Evolutionary conservation across 78 protist species (phyloP), one percentile per base, ranked within the genome.

Genomic region (Dictyostelium discoideum): DNA sequence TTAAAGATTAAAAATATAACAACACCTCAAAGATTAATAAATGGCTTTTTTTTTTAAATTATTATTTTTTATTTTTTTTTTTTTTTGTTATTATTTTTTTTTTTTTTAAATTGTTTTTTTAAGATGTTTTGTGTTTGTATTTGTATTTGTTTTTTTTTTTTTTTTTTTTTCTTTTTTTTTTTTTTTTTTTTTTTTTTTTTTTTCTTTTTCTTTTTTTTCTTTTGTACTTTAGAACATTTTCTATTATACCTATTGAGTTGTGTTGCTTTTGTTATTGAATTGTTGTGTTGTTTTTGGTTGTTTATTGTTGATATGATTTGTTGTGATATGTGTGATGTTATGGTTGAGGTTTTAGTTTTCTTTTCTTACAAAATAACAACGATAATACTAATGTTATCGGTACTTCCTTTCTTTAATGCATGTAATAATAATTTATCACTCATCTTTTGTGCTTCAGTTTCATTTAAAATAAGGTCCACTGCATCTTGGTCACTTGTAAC

Each of bases 351-450:
- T 32, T 9, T 16, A 8, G 22, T 77, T 29, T 29, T 26, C 48
- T 77, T 79, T 79, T 79, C 54, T 79, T 79, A 79, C 84, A 79
- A 79, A 79, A 85, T 90, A 63, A 94, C 89, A 48, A 86, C 93
- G 79, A 96, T 94, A 69, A 96, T 92, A 78, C 96, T 94, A 79
- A 96, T 89, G 69, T 96, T 96, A 26, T 96, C 98, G 60, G 98
- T 93, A 54, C 93, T 87, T 24, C 96, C 96, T 44, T 46, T 82
- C 79, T 83, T 87, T 57, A 93, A 84, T 5, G 98, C 98, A 8
- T 24, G 84, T 48, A 16, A 24, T 10, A 90, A 57, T 26, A 96
- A 88, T 84, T 84, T 85, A n/a, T 94, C 90, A 81, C 96, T 95
- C 95, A 95, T 86, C 13, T 69, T 57, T 74, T 94, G 89, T 26